A percentile compares a stretch with the other conserved stretches of the same genome.
These are phyloP conservation scores for Suillus sp. DNA, from an alignment of 768 basidiomycete genomes.

Conservation along the genomic window DNA sequence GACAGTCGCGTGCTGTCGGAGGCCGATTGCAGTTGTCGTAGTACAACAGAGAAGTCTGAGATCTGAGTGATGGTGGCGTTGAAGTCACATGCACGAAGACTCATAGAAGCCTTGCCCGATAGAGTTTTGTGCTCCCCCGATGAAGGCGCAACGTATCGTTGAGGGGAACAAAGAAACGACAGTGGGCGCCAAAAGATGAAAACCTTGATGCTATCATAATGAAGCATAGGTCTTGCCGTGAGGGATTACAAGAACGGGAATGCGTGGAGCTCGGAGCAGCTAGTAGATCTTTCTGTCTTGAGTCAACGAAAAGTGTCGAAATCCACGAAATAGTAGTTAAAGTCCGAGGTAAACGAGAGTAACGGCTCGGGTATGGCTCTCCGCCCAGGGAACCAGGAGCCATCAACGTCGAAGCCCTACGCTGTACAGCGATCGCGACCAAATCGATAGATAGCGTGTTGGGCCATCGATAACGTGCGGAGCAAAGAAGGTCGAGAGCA, in stretches of 20 bases:
- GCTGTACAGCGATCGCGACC: not conserved
- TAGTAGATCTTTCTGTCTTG: not conserved
- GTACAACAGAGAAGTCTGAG: not conserved
- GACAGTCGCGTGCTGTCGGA: slow-evolving; percentile 1
- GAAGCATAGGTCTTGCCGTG: not conserved
- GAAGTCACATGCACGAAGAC: not conserved
- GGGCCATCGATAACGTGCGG: slow-evolving; percentile 4
- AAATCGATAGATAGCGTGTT: not conserved
- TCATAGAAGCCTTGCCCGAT: not conserved
- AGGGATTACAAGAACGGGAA: not conserved
- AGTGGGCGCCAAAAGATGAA: not conserved
- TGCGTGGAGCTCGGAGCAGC: not conserved
- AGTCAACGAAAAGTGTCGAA: not conserved
- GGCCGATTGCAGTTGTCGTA: not conserved
- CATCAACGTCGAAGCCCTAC: not conserved
- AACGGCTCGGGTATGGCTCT: not conserved
- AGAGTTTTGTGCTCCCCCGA: not conserved
- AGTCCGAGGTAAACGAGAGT: not conserved
- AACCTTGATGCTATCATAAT: not conserved
- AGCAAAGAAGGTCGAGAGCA: slow-evolving; percentile 1
- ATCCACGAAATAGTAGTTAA: not conserved
- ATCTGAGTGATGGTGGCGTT: not conserved
- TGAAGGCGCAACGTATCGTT: not conserved
- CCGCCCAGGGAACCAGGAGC: not conserved
- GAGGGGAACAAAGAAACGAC: not conserved